Percentiles rank a stretch among this genome's conserved stretches.
Conservation (phyloP, 2,329 filamentous ascomycete genomes). For the Exophiala viscosa region DNA sequence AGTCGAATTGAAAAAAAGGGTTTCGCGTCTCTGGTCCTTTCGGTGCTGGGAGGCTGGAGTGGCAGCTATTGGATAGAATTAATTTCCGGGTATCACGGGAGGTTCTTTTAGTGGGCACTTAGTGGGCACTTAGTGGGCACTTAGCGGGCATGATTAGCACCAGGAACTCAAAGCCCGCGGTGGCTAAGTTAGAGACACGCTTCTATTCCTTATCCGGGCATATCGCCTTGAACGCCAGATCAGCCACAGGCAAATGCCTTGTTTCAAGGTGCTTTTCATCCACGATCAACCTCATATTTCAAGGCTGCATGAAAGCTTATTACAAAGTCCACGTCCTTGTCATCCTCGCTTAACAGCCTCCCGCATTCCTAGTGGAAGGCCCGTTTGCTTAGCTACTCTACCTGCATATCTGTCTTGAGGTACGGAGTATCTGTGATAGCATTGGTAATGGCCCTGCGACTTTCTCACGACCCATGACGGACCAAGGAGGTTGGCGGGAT, state of each 20-base stretch:
- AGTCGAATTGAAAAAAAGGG: too few relatives aligned
- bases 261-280: background rate
- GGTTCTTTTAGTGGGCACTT: background rate
- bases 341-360: background rate
- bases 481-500: too few relatives aligned
- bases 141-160: background rate
- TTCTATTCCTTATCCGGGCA: background rate
- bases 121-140: background rate
- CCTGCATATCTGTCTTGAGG: too few relatives aligned
- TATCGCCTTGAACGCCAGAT: background rate
- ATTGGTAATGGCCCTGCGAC: too few relatives aligned
- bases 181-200: background rate
- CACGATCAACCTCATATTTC: background rate
- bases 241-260: conserved; percentile 1
- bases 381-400: background rate
- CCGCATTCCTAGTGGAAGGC: background rate
- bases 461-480: too few relatives aligned
- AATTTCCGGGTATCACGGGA: conserved; percentile 1
- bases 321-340: background rate
- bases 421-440: too few relatives aligned
- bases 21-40: too few relatives aligned
- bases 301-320: background rate
- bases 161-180: background rate
- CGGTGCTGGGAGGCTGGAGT: background rate
- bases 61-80: background rate